Conservation (phyloP, 176 grass and related monocot species). For the Oryza longistaminata region DNA sequence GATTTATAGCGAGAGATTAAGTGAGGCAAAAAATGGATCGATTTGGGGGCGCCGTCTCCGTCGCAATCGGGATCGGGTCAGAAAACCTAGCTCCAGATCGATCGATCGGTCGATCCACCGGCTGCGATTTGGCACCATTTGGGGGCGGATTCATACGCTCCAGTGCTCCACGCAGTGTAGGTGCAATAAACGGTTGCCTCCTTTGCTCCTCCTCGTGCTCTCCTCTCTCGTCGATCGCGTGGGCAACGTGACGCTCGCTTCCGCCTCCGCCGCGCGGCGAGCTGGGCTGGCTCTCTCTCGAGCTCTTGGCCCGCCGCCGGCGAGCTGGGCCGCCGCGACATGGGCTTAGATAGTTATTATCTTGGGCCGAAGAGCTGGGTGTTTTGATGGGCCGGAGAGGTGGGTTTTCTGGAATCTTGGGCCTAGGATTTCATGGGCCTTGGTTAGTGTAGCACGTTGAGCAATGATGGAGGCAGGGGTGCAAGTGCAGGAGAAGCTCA, state of each 20-base stretch:
- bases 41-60: constrained; percentile 5
- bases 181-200: no score
- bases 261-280: no score
- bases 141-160: neutral
- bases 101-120: no score
- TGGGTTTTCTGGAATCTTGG: no score
- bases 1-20: constrained; percentile 19
- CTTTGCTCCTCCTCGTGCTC: neutral
- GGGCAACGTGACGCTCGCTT: neutral
- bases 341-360: no score
- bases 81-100: neutral
- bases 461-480: neutral
- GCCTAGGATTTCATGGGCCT: no score
- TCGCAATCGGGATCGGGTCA: constrained; percentile 10
- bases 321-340: no score
- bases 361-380: no score
- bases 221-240: neutral
- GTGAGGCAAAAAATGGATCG: neutral
- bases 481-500: neutral
- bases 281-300: no score
- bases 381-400: no score
- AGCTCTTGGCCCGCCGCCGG: no score
- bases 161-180: no score
- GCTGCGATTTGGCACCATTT: neutral
- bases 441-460: neutral